Evolutionary conservation across 768 basidiomycete genomes (phyloP).

Genomic region (Amanita rubescens): DNA sequence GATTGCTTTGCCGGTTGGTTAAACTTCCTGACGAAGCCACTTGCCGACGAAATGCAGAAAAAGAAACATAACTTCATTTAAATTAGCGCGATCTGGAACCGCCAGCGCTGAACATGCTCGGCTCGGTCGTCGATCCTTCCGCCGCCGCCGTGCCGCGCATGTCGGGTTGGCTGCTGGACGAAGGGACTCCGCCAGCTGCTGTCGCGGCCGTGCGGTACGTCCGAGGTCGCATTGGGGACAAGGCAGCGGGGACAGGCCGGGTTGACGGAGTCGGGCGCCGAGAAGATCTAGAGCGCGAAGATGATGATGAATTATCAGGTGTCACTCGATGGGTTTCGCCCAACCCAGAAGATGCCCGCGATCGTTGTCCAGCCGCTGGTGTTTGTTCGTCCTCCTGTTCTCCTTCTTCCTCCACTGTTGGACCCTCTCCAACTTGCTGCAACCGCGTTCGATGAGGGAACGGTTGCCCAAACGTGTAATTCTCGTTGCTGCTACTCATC

Average conservation of each 20-base stretch:
- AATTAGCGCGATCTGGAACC: neutral
- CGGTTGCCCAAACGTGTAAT: constrained; percentile 69
- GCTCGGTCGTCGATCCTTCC: constrained; percentile 47
- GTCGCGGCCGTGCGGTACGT: constrained; percentile 13
- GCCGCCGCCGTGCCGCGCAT: constrained; percentile 57
- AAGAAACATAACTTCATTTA: neutral
- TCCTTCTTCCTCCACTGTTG: constrained; percentile 12
- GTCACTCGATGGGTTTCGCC: constrained; percentile 2
- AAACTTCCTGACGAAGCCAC: constrained; percentile 2
- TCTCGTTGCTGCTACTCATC: constrained; percentile 47
- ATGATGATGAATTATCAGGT: constrained; percentile 1
- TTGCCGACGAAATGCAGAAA: neutral
- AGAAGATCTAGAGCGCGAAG: neutral
- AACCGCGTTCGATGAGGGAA: constrained; percentile 19
- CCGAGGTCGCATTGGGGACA: constrained; percentile 6
- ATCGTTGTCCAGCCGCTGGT: constrained; percentile 6
- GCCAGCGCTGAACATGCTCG: constrained; percentile 25
- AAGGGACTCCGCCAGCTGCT: constrained; percentile 11
- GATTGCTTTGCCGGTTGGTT: neutral
- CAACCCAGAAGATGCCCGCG: constrained; percentile 11
- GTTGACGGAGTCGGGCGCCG: constrained; percentile 2
- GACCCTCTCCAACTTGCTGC: constrained; percentile 15
- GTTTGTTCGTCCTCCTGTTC: neutral
- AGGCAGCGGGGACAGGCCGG: constrained; percentile 16
- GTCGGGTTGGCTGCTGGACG: constrained; percentile 41